Evolutionary conservation across 768 basidiomycete species (phyloP).

Genomic region (Trametes maxima): DNA sequence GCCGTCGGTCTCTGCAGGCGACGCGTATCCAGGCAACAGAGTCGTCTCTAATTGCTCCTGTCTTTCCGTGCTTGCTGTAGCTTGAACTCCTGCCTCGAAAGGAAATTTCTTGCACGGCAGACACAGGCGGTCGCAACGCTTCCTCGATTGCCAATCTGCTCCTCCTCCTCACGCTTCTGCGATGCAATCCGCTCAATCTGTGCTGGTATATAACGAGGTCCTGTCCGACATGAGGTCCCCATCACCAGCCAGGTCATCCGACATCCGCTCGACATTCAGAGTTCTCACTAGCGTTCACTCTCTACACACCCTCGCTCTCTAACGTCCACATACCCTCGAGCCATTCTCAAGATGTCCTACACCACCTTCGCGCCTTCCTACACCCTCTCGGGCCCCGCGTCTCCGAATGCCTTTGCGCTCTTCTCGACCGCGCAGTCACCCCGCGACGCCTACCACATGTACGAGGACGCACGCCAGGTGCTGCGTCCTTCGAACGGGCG

Average conservation of each 20-base stretch:
- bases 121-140: background rate
- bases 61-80: background rate
- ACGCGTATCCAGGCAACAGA: conserved; percentile 11
- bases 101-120: conserved; percentile 2
- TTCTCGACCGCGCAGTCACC: conserved; percentile 25
- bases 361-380: conserved; percentile 15
- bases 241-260: conserved; percentile 6
- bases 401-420: conserved; percentile 26
- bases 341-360: conserved; percentile 19
- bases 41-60: background rate
- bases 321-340: background rate
- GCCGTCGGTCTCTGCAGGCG: background rate
- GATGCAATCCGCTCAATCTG: conserved; percentile 3
- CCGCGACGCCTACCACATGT: conserved; percentile 25
- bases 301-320: background rate
- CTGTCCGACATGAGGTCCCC: background rate
- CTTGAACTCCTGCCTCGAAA: conserved; percentile 6
- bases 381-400: conserved; percentile 20
- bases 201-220: conserved; percentile 5
- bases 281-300: background rate
- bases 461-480: conserved; percentile 26
- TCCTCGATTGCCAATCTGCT: conserved; percentile 12
- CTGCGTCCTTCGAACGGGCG: conserved; percentile 25
- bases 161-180: conserved; percentile 4
- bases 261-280: conserved; percentile 8